Evolutionary conservation across 129 eudicot genomes (phyloP), one percentile per base, ranked within the genome.

Genomic region (Flaveria robusta): DNA sequence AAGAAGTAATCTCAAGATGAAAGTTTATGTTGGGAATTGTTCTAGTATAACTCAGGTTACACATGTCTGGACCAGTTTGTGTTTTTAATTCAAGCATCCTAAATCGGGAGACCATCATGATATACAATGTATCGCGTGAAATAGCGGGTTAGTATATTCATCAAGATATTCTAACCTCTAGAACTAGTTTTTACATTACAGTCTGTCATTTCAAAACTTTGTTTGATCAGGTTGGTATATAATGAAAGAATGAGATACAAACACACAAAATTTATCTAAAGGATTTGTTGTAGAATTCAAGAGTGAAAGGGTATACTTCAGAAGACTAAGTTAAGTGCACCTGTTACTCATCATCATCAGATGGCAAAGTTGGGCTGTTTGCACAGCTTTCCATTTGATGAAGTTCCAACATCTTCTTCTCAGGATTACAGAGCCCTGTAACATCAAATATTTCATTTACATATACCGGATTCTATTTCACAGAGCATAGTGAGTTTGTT

Each of bases 371-470:
- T 34, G 97, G 85, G 79, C 93, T 91, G 70, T 78, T 91, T 18
- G 91, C 79, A 83, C 98, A 94, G 72, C 77, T 85, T 24, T 94
- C 97, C 47, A 54, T 69, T 72, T 70, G 65, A 82, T 94, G 98
- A 78, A 94, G 98, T 77, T 91, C 97, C 90, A 90, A 55, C 86
- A 91, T 79, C 83, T 83, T 91, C 82, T 87, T 94, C 81, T 94
- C 97, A 3, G 98, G 97, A 71, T 89, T 82, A 79, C 98, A 94
- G 2, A 94, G 96, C 24, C 98, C 97, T 91, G 81, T 76, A 83
- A 59, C 31, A 68, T 74, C 31, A 72, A 64, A 19, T 13, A 41
- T 66, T 73, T 42, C 7, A 59, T 58, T 26, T 12, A 47, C 22
- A 69, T 13, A 68, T 20, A 23, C 29, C 2, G 8, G 29, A 8